A percentile compares a stretch with the other conserved stretches of the same genome.
Evolutionary conservation across 371 early-diverging fungal genomes (phyloP).

Genomic region (Zancudomyces culisetae): DNA sequence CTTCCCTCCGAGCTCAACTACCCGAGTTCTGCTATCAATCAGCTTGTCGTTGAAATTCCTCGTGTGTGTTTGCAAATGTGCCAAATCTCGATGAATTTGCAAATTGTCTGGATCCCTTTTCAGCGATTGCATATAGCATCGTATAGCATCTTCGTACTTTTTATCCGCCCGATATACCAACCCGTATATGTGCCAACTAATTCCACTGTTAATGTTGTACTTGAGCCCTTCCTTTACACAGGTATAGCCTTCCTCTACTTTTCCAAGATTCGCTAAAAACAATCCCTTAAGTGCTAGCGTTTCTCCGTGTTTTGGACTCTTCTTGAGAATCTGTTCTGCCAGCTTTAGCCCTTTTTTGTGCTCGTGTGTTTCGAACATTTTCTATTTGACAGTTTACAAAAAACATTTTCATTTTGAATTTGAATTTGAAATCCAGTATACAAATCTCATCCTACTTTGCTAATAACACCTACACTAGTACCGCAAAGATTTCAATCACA

Average conservation of each 20-base stretch:
- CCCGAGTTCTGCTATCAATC: constrained; percentile 45
- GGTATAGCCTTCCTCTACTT: constrained; percentile 81
- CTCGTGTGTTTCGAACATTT: constrained; percentile 80
- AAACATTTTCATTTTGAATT: neutral
- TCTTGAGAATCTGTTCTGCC: constrained; percentile 79
- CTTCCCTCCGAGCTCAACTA: constrained; percentile 47
- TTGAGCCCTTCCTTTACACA: constrained; percentile 68
- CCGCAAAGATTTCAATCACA: too few species aligned
- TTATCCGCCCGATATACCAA: constrained; percentile 74
- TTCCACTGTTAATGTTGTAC: constrained; percentile 39
- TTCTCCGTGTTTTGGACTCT: constrained; percentile 83
- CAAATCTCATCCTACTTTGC: too few species aligned
- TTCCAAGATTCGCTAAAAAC: constrained; percentile 66
- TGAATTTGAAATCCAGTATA: too few species aligned
- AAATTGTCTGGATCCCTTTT: constrained; percentile 80
- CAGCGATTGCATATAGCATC: constrained; percentile 77
- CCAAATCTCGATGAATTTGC: constrained; percentile 75
- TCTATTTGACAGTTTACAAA: constrained; percentile 28
- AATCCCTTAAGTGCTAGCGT: constrained; percentile 89
- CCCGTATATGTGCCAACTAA: constrained; percentile 85
- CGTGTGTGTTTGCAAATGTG: constrained; percentile 70
- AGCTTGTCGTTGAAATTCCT: constrained; percentile 73
- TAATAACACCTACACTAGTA: too few species aligned
- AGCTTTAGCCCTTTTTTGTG: constrained; percentile 88
- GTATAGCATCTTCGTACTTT: constrained; percentile 83